Evolutionary conservation across 2,329 filamentous ascomycete species (phyloP).

Genomic region (Botryotinia globosa): DNA sequence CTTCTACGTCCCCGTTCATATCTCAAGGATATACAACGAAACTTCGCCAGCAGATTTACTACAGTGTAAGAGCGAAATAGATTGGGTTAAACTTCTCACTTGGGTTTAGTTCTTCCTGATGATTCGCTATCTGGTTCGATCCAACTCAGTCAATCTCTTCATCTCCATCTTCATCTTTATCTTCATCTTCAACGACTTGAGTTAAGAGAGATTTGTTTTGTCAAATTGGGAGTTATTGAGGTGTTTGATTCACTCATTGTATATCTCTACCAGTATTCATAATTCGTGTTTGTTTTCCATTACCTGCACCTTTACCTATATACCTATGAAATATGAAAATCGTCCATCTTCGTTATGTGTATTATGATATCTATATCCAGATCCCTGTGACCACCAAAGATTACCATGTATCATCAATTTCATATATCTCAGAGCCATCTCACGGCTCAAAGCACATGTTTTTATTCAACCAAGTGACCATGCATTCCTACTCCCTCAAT

Average conservation of each 20-base stretch:
- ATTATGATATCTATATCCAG: not conserved
- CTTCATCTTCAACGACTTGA: not conserved
- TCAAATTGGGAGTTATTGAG: not conserved
- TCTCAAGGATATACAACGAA: not conserved
- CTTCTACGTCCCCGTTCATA: not conserved
- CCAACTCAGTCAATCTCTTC: not conserved
- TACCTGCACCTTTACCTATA: not conserved
- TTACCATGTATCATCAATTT: not conserved
- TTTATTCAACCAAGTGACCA: rapidly evolving
- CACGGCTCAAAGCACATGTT: not conserved
- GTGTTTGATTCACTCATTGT: not conserved
- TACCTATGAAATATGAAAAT: not conserved
- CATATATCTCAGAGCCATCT: not conserved
- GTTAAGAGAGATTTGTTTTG: not conserved
- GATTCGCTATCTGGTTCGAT: not conserved
- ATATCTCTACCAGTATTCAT: not conserved
- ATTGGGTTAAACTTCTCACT: not conserved
- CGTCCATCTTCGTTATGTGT: not conserved
- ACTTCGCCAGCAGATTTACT: not conserved
- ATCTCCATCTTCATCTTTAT: not conserved
- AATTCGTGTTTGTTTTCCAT: not conserved
- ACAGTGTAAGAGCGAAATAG: not conserved
- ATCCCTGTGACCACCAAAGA: not conserved
- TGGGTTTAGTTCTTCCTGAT: not conserved
- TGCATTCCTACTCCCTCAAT: not conserved